Conservation (phyloP, 2,329 filamentous ascomycete species). For the Drechslera avenae region DNA sequence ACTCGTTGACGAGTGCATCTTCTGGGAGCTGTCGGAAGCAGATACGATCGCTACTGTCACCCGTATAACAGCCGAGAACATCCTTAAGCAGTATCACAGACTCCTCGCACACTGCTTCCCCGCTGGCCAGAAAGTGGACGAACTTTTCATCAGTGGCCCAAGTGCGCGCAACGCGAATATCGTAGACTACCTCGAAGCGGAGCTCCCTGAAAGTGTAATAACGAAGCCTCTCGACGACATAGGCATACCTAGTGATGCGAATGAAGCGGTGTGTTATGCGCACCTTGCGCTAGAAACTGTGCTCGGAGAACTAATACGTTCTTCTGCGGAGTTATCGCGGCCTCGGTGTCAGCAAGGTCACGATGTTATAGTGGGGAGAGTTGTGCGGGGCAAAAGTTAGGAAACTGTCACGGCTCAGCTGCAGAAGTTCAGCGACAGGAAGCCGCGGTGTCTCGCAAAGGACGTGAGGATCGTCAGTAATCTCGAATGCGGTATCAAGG, state of each 20-base stretch:
- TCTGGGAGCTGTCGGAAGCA: slow-evolving; percentile 53
- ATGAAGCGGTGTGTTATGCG: slow-evolving; percentile 65
- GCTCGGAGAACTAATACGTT: slow-evolving; percentile 12
- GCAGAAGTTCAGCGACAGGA: slow-evolving; percentile 21
- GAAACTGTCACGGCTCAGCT: slow-evolving; percentile 11
- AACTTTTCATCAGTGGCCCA: slow-evolving; percentile 67
- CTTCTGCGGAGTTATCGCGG: background rate
- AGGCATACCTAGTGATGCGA: slow-evolving; percentile 62
- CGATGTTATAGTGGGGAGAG: slow-evolving; percentile 11
- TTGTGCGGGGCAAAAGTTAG: slow-evolving; percentile 25
- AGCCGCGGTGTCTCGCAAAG: slow-evolving; percentile 3
- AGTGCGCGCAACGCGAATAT: slow-evolving; percentile 65
- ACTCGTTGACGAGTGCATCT: slow-evolving; percentile 55
- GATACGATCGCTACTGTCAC: slow-evolving; percentile 65
- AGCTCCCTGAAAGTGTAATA: slow-evolving; percentile 57
- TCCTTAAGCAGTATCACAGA: slow-evolving; percentile 57
- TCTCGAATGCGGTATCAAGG: too few relatives aligned
- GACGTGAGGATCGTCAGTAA: slow-evolving; percentile 14
- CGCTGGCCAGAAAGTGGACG: slow-evolving; percentile 51
- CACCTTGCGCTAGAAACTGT: slow-evolving; percentile 65
- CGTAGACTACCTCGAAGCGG: slow-evolving; percentile 56
- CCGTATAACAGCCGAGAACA: slow-evolving; percentile 63
- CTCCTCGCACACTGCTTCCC: slow-evolving; percentile 51
- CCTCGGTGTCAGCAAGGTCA: slow-evolving; percentile 1
- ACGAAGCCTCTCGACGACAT: slow-evolving; percentile 61